A percentile compares a stretch with the other conserved stretches of the same genome.
These are phyloP conservation scores for Melampsora medusae DNA, from an alignment of 1,284 basidiomycete species.

Conservation along the genomic window DNA sequence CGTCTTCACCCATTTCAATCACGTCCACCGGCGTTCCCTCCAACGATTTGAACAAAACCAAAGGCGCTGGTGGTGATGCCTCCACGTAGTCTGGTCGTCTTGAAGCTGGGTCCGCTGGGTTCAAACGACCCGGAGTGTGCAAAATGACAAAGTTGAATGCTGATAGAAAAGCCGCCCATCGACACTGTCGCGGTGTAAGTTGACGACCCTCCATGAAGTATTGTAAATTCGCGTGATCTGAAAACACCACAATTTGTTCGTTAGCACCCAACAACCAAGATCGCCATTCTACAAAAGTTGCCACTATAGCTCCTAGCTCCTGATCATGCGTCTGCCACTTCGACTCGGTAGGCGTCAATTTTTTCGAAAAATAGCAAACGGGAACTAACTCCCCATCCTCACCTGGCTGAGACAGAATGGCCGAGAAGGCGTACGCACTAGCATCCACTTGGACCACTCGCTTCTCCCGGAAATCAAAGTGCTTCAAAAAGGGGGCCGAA, in stretches of 20 bases:
- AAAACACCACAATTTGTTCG: conserved; percentile 8
- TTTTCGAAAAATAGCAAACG: conserved; percentile 40
- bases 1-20: too few relatives aligned
- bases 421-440: conserved; percentile 45
- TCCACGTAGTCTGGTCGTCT: background rate
- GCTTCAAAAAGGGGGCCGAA: too few relatives aligned
- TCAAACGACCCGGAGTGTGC: conserved; percentile 2
- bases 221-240: conserved; percentile 3
- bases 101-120: conserved; percentile 11
- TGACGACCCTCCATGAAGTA: background rate
- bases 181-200: background rate
- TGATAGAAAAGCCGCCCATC: conserved; percentile 10
- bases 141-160: background rate
- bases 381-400: too few relatives aligned
- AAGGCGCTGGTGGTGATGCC: background rate
- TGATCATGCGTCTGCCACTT: conserved; percentile 15
- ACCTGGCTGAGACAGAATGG: conserved; percentile 42
- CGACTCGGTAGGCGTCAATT: conserved; percentile 9
- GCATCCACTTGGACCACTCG: background rate
- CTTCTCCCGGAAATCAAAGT: too few relatives aligned
- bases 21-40: background rate
- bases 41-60: background rate
- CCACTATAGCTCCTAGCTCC: background rate
- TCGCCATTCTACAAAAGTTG: background rate
- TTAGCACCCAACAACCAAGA: conserved; percentile 9